Evolutionary conservation across 2,329 filamentous ascomycete species (phyloP).

Genomic region (Colletotrichum shisoi): DNA sequence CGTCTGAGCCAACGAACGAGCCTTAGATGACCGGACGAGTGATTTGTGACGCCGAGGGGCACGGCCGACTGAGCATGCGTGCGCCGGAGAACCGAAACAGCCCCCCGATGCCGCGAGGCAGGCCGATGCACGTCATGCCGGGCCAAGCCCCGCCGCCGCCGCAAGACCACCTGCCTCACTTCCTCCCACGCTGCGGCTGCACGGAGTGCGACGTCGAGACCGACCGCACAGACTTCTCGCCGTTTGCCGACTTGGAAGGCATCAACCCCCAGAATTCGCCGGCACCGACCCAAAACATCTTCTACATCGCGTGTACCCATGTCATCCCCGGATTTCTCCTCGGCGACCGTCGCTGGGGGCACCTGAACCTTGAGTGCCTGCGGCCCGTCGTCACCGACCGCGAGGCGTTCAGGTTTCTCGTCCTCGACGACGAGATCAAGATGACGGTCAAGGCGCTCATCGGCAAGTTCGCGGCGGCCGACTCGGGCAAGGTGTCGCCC

Average conservation of each 20-base stretch:
- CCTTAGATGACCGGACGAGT: constrained; percentile 51
- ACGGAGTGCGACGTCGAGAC: constrained; percentile 46
- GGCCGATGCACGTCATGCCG: not conserved
- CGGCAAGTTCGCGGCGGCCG: constrained; percentile 55
- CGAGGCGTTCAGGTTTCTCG: constrained; percentile 60
- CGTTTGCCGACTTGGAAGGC: constrained; percentile 53
- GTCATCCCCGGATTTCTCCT: constrained; percentile 59
- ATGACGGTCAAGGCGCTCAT: constrained; percentile 57
- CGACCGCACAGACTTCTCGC: constrained; percentile 43
- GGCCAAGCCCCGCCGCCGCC: constrained; percentile 33
- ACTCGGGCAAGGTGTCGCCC: constrained; percentile 51
- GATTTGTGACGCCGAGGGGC: constrained; percentile 55
- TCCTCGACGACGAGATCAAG: constrained; percentile 59
- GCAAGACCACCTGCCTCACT: constrained; percentile 52
- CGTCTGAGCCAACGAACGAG: constrained; percentile 38
- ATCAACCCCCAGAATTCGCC: constrained; percentile 49
- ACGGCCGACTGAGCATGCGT: constrained; percentile 47
- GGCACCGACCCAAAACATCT: constrained; percentile 54
- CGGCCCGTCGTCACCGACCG: constrained; percentile 54
- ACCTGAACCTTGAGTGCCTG: constrained; percentile 53
- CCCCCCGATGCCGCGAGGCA: constrained; percentile 12
- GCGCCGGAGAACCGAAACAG: constrained; percentile 42
- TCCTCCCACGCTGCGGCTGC: constrained; percentile 55
- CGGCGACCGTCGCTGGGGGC: constrained; percentile 55
- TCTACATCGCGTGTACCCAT: constrained; percentile 55